Conservation (phyloP, 768 basidiomycete species). For the Multifurca ochricompacta region DNA sequence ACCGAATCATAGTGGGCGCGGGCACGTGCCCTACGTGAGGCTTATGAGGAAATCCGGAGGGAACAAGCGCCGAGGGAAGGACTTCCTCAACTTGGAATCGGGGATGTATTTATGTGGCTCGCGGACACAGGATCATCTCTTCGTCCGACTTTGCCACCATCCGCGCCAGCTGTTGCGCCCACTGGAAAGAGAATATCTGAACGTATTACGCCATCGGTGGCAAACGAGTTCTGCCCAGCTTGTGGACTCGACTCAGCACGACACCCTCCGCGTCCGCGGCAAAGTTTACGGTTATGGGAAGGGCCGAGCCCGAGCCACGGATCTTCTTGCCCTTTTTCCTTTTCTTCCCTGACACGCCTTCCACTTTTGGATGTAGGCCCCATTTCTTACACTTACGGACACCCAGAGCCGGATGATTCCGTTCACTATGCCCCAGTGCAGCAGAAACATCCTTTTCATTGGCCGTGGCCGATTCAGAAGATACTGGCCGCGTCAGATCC, state of each 20-base stretch:
- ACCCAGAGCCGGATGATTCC: neutral
- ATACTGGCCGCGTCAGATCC: slow-evolving; percentile 27
- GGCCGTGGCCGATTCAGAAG: slow-evolving; percentile 18
- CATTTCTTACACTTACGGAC: neutral
- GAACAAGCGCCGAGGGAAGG: slow-evolving; percentile 21
- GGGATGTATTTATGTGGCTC: slow-evolving; percentile 39
- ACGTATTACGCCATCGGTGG: neutral
- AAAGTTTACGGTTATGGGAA: slow-evolving; percentile 1
- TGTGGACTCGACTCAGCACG: slow-evolving; percentile 3
- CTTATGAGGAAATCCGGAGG: slow-evolving; percentile 30
- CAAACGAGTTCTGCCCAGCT: slow-evolving; percentile 7
- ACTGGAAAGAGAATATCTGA: neutral
- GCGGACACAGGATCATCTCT: slow-evolving; percentile 35
- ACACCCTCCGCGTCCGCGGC: neutral
- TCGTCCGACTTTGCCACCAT: slow-evolving; percentile 24
- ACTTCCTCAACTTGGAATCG: slow-evolving; percentile 29
- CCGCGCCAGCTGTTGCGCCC: slow-evolving; percentile 1
- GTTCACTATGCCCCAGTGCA: neutral
- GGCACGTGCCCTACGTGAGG: slow-evolving; percentile 33
- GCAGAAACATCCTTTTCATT: neutral
- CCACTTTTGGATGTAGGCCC: slow-evolving; percentile 10
- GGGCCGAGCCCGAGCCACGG: neutral
- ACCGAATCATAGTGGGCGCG: slow-evolving; percentile 35
- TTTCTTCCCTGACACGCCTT: slow-evolving; percentile 1
- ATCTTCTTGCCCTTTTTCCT: neutral